Base-by-base conservation (phyloP, 495 filamentous ascomycete species). In the Parathielavia hyrcaniae region DNA sequence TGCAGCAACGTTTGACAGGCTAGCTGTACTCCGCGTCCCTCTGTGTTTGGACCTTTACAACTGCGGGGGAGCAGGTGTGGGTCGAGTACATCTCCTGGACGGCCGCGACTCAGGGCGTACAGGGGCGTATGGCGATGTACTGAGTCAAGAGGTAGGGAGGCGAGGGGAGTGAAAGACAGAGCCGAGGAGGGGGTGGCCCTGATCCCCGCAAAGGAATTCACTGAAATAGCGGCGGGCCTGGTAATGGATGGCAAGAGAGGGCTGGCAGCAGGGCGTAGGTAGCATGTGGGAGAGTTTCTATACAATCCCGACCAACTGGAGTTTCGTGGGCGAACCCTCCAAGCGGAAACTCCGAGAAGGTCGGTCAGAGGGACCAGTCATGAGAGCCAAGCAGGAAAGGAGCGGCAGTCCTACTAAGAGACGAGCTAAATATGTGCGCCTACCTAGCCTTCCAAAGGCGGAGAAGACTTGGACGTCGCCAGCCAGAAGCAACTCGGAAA, bases 321-420 rank as follows among this genome's bases (percentile, higher is more conserved):
- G 20, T 30, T n/a, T 30, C 30, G 45, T 14, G 36, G 20, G 14
- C 48, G 22, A 9, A n/a, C 44, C 45, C 9, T 35, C 20, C 35
- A 20, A 39, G 35, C 46, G 13, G 56, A 50, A 52, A 16, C 40
- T 41, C 41, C 56, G 48, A 45, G 20, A 39, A 51, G 56, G 39
- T 23, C 48, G 39, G 49, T 23, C 26, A 40, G 41, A 17, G 40
- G 16, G 45, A 26, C 23, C 56, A 44, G 39, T 52, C 56, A 59
- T 53, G 57, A 32, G 14, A 39, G 41, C 26, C 39, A 20, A 47
- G 43, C 6, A 39, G 32, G 41, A 46, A 46, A 46, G 13, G 13
- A 19, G 17, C 10, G 22, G 14, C 46, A 12, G 2, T 16, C 38
- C 34, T 11, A n/a, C n/a, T n/a, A n/a, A 40, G 51, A 32, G 20